phyloP scores from a whole-genome alignment of 176 grass and related monocot species.

The Saccharum officinarum region DNA sequence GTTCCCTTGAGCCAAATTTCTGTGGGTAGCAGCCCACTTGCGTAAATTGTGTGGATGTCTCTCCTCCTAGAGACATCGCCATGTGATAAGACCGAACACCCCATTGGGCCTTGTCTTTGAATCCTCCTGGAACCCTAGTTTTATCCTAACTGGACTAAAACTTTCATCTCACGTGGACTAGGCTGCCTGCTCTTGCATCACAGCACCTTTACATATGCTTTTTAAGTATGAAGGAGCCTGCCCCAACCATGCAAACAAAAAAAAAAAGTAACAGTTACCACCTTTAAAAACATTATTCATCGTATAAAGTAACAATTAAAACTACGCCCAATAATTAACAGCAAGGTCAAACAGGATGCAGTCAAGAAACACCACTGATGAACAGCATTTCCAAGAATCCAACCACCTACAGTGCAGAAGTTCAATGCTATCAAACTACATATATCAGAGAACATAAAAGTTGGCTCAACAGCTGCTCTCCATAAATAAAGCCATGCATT shows the following conservation, averaged over 20 bases:
- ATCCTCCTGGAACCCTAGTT: neutral
- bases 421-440: neutral
- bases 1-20: neutral
- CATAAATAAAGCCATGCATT: neutral
- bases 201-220: neutral
- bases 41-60: neutral
- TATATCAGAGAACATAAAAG: neutral
- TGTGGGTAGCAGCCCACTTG: neutral
- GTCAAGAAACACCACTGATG: neutral
- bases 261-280: neutral
- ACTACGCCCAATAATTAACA: neutral
- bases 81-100: neutral
- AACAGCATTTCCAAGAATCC: conserved; percentile 23
- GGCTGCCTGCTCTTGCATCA: neutral
- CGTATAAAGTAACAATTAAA: neutral
- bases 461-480: neutral
- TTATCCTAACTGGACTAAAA: neutral
- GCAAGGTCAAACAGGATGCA: conserved; percentile 8
- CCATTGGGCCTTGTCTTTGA: neutral
- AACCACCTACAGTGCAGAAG: neutral
- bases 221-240: neutral
- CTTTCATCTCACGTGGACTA: neutral
- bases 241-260: conserved; percentile 1
- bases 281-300: too few species aligned
- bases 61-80: neutral